Evolutionary conservation across 495 filamentous ascomycete species (phyloP).

Genomic region (Neurospora intermedia): DNA sequence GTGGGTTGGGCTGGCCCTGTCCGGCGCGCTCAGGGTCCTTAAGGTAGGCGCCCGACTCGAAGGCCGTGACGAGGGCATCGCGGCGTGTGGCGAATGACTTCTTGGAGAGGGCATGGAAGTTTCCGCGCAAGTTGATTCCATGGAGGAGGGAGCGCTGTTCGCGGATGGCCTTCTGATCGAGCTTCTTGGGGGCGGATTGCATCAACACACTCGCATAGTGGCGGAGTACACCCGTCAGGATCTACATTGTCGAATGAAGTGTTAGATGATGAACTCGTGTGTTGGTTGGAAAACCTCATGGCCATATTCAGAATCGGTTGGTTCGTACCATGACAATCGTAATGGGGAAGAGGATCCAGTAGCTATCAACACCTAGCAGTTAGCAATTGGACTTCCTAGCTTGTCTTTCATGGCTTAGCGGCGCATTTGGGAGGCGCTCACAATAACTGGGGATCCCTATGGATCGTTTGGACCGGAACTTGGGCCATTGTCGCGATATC

Average conservation of each 20-base stretch:
- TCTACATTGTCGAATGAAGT: slow-evolving; percentile 33
- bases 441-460: slow-evolving; percentile 97
- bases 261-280: slow-evolving; percentile 2
- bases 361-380: slow-evolving; percentile 39
- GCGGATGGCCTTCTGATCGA: slow-evolving; percentile 61
- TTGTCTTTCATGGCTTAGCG: not conserved
- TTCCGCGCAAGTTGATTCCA: slow-evolving; percentile 73
- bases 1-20: slow-evolving; percentile 83
- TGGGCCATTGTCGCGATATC: slow-evolving; percentile 58
- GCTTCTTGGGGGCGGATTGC: slow-evolving; percentile 73
- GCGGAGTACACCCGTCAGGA: slow-evolving; percentile 87
- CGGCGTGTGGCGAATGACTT: slow-evolving; percentile 70
- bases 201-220: slow-evolving; percentile 92
- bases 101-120: slow-evolving; percentile 61
- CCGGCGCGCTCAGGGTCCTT: slow-evolving; percentile 80
- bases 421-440: slow-evolving; percentile 26
- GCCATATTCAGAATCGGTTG: not conserved
- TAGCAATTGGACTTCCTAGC: not conserved
- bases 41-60: slow-evolving; percentile 74
- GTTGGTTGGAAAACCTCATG: not conserved
- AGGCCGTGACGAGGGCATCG: slow-evolving; percentile 66
- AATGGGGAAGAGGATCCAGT: slow-evolving; percentile 97
- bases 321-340: slow-evolving; percentile 82
- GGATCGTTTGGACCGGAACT: slow-evolving; percentile 84
- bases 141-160: slow-evolving; percentile 83